These are phyloP conservation scores for Coniosporium apollinis DNA, from an alignment of 495 filamentous ascomycete genomes.

Conservation along the genomic window DNA sequence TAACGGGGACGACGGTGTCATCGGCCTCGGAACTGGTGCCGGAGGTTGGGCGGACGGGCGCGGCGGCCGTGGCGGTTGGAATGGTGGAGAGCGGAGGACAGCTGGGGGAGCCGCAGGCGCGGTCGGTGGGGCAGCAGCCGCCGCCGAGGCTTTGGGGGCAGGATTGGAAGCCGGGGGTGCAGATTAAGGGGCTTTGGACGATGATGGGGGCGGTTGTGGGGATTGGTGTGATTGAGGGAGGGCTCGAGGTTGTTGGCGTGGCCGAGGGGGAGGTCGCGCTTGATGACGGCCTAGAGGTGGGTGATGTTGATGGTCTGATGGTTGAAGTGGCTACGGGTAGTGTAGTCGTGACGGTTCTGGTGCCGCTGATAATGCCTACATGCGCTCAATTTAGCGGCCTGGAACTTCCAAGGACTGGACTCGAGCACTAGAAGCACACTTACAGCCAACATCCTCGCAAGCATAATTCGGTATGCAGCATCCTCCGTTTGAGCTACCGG, in stretches of 20 bases:
- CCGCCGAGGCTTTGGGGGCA: slow-evolving; percentile 22
- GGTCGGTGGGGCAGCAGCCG: slow-evolving; percentile 25
- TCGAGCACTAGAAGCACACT: slow-evolving; percentile 19
- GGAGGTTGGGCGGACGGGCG: slow-evolving; percentile 38
- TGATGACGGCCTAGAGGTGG: slow-evolving; percentile 28
- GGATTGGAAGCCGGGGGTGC: slow-evolving; percentile 40
- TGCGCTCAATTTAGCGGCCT: background rate
- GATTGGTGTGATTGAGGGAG: slow-evolving; percentile 16
- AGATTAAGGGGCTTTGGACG: slow-evolving; percentile 25
- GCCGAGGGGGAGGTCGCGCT: slow-evolving; percentile 15
- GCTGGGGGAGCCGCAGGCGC: slow-evolving; percentile 15
- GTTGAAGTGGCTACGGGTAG: slow-evolving; percentile 6
- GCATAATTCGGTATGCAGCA: slow-evolving; percentile 73
- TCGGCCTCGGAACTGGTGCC: slow-evolving; percentile 12
- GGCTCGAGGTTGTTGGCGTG: slow-evolving; percentile 15
- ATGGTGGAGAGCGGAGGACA: slow-evolving; percentile 7
- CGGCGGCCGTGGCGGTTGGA: slow-evolving; percentile 13
- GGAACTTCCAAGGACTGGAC: background rate
- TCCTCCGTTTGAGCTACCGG: slow-evolving; percentile 54
- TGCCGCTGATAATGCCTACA: slow-evolving; percentile 8
- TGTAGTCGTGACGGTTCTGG: slow-evolving; percentile 10
- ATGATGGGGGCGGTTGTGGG: slow-evolving; percentile 8
- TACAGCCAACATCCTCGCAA: slow-evolving; percentile 70
- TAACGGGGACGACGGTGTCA: slow-evolving; percentile 9
- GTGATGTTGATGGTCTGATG: slow-evolving; percentile 16